A percentile compares a stretch with the other conserved stretches of the same genome.
Evolutionary conservation across 163 green algal species (phyloP).

Genomic region (Chloromonas sp.): DNA sequence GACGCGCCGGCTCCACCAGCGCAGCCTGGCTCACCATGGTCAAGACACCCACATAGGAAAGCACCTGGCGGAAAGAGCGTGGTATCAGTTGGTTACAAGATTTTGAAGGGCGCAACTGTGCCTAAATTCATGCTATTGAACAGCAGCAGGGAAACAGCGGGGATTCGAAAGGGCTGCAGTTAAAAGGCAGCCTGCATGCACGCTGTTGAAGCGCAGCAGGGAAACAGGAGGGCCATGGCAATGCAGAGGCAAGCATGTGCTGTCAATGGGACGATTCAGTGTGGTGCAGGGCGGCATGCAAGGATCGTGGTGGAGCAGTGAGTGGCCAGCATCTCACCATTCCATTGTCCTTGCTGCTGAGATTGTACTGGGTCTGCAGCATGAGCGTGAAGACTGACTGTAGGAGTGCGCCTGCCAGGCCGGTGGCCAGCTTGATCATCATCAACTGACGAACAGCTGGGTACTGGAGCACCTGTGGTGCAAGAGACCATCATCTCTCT

Average conservation of each 20-base stretch:
- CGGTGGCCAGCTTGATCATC: neutral
- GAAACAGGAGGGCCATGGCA: no score
- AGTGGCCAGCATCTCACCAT: neutral
- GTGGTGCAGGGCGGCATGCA: no score
- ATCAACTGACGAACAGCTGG: neutral
- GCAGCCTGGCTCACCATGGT: neutral
- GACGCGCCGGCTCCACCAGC: neutral
- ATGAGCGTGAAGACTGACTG: slow-evolving; percentile 7
- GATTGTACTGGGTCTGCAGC: neutral
- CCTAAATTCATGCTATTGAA: no score
- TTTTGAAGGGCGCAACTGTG: no score
- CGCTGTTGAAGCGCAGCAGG: no score
- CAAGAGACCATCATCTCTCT: no score
- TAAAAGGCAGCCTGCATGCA: neutral
- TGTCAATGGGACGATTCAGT: no score
- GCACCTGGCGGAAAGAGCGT: neutral
- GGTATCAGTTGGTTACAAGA: no score
- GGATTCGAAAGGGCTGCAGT: neutral
- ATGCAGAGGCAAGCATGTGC: no score
- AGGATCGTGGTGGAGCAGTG: no score
- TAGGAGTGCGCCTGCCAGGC: neutral
- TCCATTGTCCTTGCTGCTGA: neutral
- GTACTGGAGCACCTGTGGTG: neutral
- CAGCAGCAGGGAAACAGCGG: no score
- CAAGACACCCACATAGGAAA: slow-evolving; percentile 1